phyloP scores from a whole-genome alignment of 129 eudicot species.

The Calendula officinalis region DNA sequence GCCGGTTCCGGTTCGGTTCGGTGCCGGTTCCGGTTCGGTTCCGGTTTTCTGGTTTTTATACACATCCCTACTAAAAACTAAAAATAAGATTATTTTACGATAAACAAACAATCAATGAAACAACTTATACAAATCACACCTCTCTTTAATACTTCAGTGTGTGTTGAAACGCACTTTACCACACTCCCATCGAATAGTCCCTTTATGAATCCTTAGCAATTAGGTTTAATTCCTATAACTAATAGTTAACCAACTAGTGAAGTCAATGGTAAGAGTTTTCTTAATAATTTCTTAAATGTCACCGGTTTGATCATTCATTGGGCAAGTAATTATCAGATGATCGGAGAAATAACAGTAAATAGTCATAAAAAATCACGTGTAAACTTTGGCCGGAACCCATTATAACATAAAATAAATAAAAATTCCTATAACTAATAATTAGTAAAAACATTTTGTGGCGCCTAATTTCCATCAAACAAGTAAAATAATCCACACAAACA shows the following conservation, averaged over 20 bases:
- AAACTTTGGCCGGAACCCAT: too few species aligned
- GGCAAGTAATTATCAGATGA: too few species aligned
- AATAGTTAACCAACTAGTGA: too few species aligned
- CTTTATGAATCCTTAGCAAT: not conserved
- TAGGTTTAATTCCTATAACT: not conserved
- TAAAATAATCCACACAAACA: not conserved
- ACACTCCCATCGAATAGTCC: not conserved
- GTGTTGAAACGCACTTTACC: slow-evolving; percentile 8
- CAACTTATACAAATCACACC: not conserved
- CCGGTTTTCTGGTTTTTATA: too few species aligned
- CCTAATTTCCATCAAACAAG: not conserved
- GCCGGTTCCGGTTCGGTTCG: too few species aligned
- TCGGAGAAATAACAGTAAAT: too few species aligned
- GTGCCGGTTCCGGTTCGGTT: too few species aligned
- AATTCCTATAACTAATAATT: not conserved
- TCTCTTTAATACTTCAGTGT: not conserved
- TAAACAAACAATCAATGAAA: slow-evolving; percentile 5
- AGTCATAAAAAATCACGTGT: too few species aligned
- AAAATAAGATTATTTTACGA: not conserved
- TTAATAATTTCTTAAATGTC: too few species aligned
- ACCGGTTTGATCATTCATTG: too few species aligned
- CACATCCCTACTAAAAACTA: not conserved
- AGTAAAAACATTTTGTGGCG: not conserved
- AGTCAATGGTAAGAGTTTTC: too few species aligned
- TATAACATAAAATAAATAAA: too few species aligned